phyloP scores from a whole-genome alignment of 2,329 filamentous ascomycete species.

The Nannizzia gypsea region DNA sequence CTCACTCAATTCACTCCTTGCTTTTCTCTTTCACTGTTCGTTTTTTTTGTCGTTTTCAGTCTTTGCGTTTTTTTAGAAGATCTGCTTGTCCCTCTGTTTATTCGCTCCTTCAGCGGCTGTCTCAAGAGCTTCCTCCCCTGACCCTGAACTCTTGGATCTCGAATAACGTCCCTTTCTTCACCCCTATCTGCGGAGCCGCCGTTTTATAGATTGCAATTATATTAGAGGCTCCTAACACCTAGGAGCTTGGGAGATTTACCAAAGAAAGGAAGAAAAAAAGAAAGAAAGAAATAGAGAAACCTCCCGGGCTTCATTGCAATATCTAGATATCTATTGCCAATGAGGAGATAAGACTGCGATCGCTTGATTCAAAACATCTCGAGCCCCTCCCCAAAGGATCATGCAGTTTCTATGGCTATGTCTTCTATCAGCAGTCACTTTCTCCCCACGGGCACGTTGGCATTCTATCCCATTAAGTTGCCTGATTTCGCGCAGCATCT shows the following conservation, averaged over 20 bases:
- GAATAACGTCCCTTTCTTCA: background rate
- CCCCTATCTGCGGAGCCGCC: background rate
- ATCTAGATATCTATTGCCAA: background rate
- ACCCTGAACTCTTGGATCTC: background rate
- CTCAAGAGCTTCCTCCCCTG: background rate
- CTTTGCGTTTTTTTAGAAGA: background rate
- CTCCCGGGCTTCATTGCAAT: background rate
- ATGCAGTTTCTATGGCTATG: conserved; percentile 27
- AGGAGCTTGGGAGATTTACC: background rate
- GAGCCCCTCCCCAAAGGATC: conserved; percentile 18
- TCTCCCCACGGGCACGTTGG: conserved; percentile 27
- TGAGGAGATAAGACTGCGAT: background rate
- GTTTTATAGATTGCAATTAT: background rate
- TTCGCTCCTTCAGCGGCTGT: background rate
- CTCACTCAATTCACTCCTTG: background rate
- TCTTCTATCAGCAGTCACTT: conserved; percentile 21
- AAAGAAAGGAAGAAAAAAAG: too few relatives aligned
- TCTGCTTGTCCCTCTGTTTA: background rate
- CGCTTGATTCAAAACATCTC: conserved; percentile 3
- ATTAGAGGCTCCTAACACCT: background rate
- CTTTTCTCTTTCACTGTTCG: background rate
- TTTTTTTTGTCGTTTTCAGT: background rate
- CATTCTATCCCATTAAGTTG: conserved; percentile 33
- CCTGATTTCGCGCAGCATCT: background rate
- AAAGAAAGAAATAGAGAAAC: background rate